Conservation (phyloP, 345 rosid genomes). For the Pseudoturritis turrita region DNA sequence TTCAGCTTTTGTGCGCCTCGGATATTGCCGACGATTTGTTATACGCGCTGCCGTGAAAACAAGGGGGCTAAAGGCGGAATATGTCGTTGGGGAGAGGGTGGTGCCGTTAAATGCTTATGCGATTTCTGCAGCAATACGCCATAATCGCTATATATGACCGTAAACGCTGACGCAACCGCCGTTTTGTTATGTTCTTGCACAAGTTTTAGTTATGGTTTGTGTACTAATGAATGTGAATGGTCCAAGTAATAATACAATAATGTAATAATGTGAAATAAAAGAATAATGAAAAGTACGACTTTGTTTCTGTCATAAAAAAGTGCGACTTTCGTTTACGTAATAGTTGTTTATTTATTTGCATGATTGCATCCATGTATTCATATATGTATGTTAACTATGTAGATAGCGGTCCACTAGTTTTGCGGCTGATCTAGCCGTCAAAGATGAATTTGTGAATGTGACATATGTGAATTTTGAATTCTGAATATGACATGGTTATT, state of each 20-base stretch:
- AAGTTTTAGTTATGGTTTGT: background rate
- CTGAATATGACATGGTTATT: too few species aligned
- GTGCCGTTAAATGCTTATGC: slow-evolving; percentile 22
- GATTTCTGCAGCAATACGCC: slow-evolving; percentile 24
- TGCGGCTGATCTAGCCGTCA: too few species aligned
- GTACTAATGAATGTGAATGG: background rate
- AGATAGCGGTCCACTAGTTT: too few species aligned
- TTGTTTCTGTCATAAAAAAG: too few species aligned
- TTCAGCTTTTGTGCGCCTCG: slow-evolving; percentile 22
- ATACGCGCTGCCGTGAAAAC: slow-evolving; percentile 18
- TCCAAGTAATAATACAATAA: background rate
- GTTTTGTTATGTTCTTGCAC: too few species aligned
- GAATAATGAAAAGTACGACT: too few species aligned
- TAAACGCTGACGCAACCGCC: background rate
- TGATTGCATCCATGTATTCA: too few species aligned
- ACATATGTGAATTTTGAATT: too few species aligned
- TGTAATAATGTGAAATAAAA: background rate
- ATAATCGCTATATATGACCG: background rate
- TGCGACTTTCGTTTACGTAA: too few species aligned
- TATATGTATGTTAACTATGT: too few species aligned
- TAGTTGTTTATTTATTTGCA: too few species aligned
- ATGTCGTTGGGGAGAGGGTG: slow-evolving; percentile 14
- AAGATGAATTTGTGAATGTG: too few species aligned
- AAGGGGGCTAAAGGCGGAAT: slow-evolving; percentile 32
- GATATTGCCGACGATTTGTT: slow-evolving; percentile 25